A percentile compares a stretch with the other conserved stretches of the same genome.
Conservation (phyloP, 2,329 filamentous ascomycete species). For the Talaromyces piceae region DNA sequence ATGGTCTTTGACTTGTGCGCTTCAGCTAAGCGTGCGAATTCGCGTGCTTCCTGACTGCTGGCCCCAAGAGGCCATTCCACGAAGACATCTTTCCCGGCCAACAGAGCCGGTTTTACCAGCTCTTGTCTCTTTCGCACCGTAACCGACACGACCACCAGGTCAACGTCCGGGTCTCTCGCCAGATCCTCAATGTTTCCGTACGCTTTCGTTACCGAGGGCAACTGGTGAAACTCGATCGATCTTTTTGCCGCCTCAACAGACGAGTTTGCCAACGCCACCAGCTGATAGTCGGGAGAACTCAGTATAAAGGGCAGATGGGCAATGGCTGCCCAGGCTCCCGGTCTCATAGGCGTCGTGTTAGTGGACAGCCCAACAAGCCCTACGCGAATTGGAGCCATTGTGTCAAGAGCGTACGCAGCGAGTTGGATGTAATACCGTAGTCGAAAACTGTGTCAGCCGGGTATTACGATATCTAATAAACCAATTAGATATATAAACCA, state of each 20-base stretch:
- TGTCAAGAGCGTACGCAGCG: background rate
- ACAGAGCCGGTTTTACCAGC: slow-evolving; percentile 2
- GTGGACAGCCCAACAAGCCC: slow-evolving; percentile 5
- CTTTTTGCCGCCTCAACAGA: slow-evolving; percentile 2
- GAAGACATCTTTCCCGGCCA: slow-evolving; percentile 6
- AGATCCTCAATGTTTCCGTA: slow-evolving; percentile 3
- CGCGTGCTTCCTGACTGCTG: background rate
- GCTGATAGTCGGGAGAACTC: slow-evolving; percentile 2
- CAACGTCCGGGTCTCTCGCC: slow-evolving; percentile 2
- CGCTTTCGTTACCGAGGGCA: slow-evolving; percentile 3
- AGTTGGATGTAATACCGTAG: too few species aligned
- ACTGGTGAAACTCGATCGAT: background rate
- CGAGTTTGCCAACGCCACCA: slow-evolving; percentile 6
- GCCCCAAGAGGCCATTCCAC: slow-evolving; percentile 7
- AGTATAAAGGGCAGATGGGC: slow-evolving; percentile 5
- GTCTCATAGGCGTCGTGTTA: background rate
- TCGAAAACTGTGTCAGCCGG: too few species aligned
- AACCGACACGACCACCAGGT: slow-evolving; percentile 6
- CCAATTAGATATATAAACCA: too few species aligned
- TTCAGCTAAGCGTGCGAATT: background rate
- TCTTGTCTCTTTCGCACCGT: background rate
- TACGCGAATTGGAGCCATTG: slow-evolving; percentile 9
- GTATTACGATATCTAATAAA: too few species aligned
- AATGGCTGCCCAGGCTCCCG: slow-evolving; percentile 1
- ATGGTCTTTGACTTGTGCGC: slow-evolving; percentile 1